Evolutionary conservation across 2,329 filamentous ascomycete genomes (phyloP), one percentile per base, ranked within the genome.

Genomic region (Microdochium trichocladiopsis): DNA sequence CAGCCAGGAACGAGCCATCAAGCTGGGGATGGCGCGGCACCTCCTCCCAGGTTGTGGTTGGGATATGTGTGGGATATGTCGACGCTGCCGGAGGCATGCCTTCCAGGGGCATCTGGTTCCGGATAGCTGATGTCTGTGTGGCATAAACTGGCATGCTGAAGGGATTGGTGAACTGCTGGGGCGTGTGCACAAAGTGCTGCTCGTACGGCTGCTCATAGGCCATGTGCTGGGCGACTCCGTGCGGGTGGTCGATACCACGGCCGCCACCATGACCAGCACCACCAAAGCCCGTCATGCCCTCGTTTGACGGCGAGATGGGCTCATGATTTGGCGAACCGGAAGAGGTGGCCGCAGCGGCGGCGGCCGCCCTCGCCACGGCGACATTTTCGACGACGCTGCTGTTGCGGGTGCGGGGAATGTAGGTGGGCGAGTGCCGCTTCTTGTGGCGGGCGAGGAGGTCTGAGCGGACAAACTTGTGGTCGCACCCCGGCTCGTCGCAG

Each of bases 391-490:
- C 16, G 58, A 78, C 78, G 64, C 74, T 77, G 25, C 72, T 73
- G n/a, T 72, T 63, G 23, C 76, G 73, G 51, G 79, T 79, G 25
- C 76, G 66, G 4, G 77, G 76, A 2, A 72, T 70, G 53, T 79
- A 79, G 0, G 73, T 72, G 16, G 79, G 73, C 2, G 78, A 83
- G 62, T 87, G 84, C 25, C 84, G 78, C 65, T 84, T 85, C 61
- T 80, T 78, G 66, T 87, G 84, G 36, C 84, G 81, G 49, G 86
- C 76, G 58, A 90, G 82, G 41, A 93, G 77, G 66, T 93, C 89
- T 61, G 87, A 84, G 49, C 89, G 83, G 37, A 93, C 88, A 64
- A 93, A 94, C 56, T 83, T 80, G 55, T 89, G 85, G 53, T 83
- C 79, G 69, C 89, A 94, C 54, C 84, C 86, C 9, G 83, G 80